These are phyloP conservation scores for Xerocomus minutiporus DNA, from an alignment of 1,284 basidiomycete species.

Conservation along the genomic window DNA sequence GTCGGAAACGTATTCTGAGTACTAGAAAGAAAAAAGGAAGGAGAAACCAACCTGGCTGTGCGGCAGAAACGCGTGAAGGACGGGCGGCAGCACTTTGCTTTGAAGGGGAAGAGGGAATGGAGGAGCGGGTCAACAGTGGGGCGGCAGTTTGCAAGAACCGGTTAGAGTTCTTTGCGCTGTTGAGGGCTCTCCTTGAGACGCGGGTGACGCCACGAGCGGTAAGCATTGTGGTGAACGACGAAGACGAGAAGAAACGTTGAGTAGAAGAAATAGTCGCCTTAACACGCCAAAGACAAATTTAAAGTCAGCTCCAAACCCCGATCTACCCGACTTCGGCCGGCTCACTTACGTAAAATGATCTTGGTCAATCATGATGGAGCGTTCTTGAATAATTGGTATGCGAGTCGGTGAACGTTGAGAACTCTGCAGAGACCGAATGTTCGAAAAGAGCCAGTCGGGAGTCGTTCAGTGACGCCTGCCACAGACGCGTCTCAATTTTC, in stretches of 20 bases:
- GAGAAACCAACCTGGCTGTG: constrained; percentile 32
- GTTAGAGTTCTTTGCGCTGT: constrained; percentile 65
- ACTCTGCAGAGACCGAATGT: neutral
- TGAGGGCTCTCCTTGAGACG: constrained; percentile 75
- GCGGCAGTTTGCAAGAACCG: constrained; percentile 75
- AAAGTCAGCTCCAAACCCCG: constrained; percentile 30
- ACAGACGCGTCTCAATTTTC: constrained; percentile 10
- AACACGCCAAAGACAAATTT: constrained; percentile 18
- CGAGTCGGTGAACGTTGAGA: too few species aligned
- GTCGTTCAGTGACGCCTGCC: neutral
- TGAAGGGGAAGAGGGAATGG: constrained; percentile 37
- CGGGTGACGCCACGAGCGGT: constrained; percentile 78
- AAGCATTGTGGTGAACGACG: constrained; percentile 61
- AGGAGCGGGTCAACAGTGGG: constrained; percentile 42
- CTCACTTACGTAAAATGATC: constrained; percentile 23
- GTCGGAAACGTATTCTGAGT: constrained; percentile 10
- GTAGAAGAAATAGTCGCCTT: constrained; percentile 32
- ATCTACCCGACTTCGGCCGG: constrained; percentile 31
- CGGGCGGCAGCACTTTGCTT: constrained; percentile 36
- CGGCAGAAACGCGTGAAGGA: constrained; percentile 32
- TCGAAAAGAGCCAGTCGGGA: neutral
- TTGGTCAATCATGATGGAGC: neutral
- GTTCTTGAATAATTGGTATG: neutral
- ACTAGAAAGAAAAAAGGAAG: constrained; percentile 32
- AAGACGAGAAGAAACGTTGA: constrained; percentile 20